phyloP scores from a whole-genome alignment of 805 yeast species.

The Starmerella geochares region DNA sequence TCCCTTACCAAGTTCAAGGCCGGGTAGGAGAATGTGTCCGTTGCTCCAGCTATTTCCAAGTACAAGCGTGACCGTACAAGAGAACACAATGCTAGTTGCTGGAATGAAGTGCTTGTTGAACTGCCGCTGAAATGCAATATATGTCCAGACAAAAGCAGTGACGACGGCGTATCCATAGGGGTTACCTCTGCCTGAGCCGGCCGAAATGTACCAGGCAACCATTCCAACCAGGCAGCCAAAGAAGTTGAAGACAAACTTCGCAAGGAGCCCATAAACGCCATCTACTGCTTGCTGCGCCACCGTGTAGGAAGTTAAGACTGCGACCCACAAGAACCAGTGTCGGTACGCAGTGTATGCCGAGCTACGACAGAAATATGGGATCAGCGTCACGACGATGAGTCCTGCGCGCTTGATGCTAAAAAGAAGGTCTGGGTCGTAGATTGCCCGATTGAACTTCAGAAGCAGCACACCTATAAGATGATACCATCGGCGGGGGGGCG shows the following conservation, averaged over 20 bases:
- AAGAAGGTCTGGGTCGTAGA: constrained; percentile 19
- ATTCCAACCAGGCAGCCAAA: constrained; percentile 30
- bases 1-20: constrained; percentile 27
- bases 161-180: constrained; percentile 31
- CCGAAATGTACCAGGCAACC: constrained; percentile 32
- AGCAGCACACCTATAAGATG: constrained; percentile 25
- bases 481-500: constrained; percentile 27
- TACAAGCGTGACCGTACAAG: constrained; percentile 28
- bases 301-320: constrained; percentile 29
- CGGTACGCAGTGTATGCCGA: constrained; percentile 24
- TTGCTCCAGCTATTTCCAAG: constrained; percentile 31
- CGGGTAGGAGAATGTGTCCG: constrained; percentile 19
- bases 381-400: constrained; percentile 21
- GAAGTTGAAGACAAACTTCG: constrained; percentile 28
- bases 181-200: constrained; percentile 31
- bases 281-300: constrained; percentile 30
- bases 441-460: not conserved
- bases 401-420: constrained; percentile 27
- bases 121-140: constrained; percentile 29
- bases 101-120: constrained; percentile 28
- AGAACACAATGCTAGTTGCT: constrained; percentile 28
- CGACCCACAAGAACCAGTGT: constrained; percentile 30
- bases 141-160: constrained; percentile 25
- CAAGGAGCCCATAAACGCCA: constrained; percentile 27
- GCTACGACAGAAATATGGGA: constrained; percentile 27